Evolutionary conservation across 495 filamentous ascomycete species (phyloP), one percentile per base, ranked within the genome.

Genomic region (Monascus purpureus): DNA sequence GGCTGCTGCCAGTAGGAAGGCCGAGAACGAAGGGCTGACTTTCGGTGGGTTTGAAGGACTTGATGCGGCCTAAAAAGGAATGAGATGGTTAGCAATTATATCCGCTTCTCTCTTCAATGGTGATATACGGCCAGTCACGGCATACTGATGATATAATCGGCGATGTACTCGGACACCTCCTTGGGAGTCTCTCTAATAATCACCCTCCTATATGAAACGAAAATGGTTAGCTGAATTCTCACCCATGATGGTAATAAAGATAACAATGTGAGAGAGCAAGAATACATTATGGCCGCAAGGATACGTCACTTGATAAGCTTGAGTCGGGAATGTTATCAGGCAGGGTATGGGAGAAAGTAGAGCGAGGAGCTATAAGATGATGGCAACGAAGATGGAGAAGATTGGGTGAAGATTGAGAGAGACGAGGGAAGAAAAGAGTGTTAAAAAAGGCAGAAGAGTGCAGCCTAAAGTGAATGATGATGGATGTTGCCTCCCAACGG

Each of bases 1-100:
- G 83, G 39, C 75, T 84, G 43, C 75, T 82, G 13, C 83, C 83
- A 14, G 83, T 88, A 3, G 83, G 83, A 9, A 92, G 69, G 31
- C 83, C 83, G 13, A 92, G 74, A 1, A 88, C 80, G 43, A 88
- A 88, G 1, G 81, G 82, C 37, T 75, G 70, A 39, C 61, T 49
- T 13, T 74, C 65, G 0, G 76, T 78, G 4, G 83, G 81, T 22
- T 66, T 65, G 57, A 81, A 88, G 25, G 67, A 50, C 30, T 77
- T 75, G 63, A 92, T 85, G 27, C 82, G 71, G 37, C 45, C 55
- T 58, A 26, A 1, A 29, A 27, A 8, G n/a, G 12, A n/a, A 28
- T 11, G 4, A n/a, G n/a, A n/a, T n/a, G n/a, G n/a, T n/a, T n/a
- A n/a, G n/a, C n/a, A n/a, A n/a, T 20, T n/a, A 22, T 24, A 25